Base-by-base conservation (phyloP, 768 basidiomycete genomes). In the Leucogyrophana mollusca region DNA sequence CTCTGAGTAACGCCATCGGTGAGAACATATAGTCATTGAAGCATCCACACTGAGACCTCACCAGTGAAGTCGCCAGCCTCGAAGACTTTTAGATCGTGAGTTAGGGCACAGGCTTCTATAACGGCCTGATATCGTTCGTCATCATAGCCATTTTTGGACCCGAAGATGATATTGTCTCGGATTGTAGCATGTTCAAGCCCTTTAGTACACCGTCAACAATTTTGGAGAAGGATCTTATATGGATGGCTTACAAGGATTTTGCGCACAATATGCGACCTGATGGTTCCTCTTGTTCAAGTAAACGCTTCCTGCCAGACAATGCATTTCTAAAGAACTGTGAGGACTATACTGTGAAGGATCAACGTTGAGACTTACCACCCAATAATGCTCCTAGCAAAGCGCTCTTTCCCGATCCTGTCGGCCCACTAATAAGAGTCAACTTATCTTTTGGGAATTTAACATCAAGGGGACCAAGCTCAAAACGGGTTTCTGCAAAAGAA, bases 111-210 rank as follows among this genome's bases (percentile, higher is more conserved):
- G 1, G 85, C 87, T 6, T 87, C 78, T 9, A 94, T 59, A 16
- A 89, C 85, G 1, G 69, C 60, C 16, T 79, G 66, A 59, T 91
- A 92, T 5, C 90, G 73, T n/a, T 63, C 62, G 49, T 74, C 71
- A 54, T 89, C 76, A 57, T 75, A 83, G 2, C 80, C 80, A 52
- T 70, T 73, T 3, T 72, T 65, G 1, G 79, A 74, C 2, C 83
- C 82, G 65, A 90, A 94, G 11, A 88, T 62, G 52, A 94, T 87
- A 58, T 91, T 90, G 46, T 90, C 88, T 17, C 79, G 72, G 47
- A 93, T 89, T 0, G 87, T 87, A 2, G 85, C 87, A 59, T 90
- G 85, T 58, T 88, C 83, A 7, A 90, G 74, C 85, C 85, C 87
- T 71, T 65, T 39, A 35, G 49, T 18, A 33, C 11, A n/a, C 14